A percentile compares a stretch with the other conserved stretches of the same genome.
Conservation (phyloP, 352 stramenopile species). For the Elongisporangium undulatum region DNA sequence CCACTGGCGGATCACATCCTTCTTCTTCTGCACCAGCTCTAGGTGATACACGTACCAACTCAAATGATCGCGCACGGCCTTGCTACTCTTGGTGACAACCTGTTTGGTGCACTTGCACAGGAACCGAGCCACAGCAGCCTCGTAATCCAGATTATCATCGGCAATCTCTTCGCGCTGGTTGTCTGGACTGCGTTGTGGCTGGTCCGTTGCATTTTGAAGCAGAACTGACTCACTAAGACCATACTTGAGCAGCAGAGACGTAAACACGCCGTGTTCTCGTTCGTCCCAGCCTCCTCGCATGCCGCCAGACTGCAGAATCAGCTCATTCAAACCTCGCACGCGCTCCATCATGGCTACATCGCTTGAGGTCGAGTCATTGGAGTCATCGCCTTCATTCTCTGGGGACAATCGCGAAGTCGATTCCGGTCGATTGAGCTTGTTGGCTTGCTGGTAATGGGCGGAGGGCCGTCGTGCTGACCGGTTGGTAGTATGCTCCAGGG, state of each 20-base stretch:
- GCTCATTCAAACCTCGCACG: conserved; percentile 45
- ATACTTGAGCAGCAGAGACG: conserved; percentile 31
- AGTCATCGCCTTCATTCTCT: conserved; percentile 5
- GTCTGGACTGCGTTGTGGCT: not conserved
- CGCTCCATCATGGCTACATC: conserved; percentile 34
- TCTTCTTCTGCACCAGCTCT: conserved; percentile 54
- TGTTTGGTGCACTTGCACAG: conserved; percentile 46
- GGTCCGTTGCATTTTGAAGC: conserved; percentile 14
- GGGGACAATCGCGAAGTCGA: not conserved
- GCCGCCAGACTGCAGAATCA: conserved; percentile 49
- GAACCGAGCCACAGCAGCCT: conserved; percentile 37
- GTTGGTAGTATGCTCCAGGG: not conserved
- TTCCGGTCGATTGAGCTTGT: not conserved
- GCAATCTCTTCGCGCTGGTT: conserved; percentile 2
- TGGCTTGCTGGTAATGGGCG: not conserved
- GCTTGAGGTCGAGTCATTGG: conserved; percentile 4
- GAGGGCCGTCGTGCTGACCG: not conserved
- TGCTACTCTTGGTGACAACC: conserved; percentile 48
- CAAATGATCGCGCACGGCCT: conserved; percentile 54
- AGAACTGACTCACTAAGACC: conserved; percentile 41
- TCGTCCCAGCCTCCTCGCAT: conserved; percentile 55
- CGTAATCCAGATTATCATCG: conserved; percentile 21
- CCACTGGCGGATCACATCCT: conserved; percentile 50
- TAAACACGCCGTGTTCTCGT: conserved; percentile 46
- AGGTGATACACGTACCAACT: conserved; percentile 65